Evolutionary conservation across 2,329 filamentous ascomycete genomes (phyloP), one percentile per base, ranked within the genome.

Genomic region (Cercospora sp.): DNA sequence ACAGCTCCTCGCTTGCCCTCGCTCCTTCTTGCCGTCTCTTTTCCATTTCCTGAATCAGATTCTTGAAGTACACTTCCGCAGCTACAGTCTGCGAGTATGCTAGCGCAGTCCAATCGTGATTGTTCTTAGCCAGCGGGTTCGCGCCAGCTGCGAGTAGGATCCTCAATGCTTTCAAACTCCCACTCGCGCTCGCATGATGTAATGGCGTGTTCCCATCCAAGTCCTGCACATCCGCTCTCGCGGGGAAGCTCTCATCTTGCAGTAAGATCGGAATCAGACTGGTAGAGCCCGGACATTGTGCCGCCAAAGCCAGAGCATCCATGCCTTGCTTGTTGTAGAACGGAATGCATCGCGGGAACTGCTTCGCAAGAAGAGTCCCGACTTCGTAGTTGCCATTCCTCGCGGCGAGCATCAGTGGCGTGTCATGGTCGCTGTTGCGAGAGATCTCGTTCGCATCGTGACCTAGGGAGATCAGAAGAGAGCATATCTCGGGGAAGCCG

Each of bases 101-200:
- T n/a, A 93, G 85, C 0, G 93, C 90, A 1, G 89, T 93, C 91
- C 93, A 96, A 76, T 87, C 90, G 83, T 90, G 92, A 2, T 88
- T 82, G 76, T 96, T 96, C 72, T 85, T 85, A 65, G 87, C 87
- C 64, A 90, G 84, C 0, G 91, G 87, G 72, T 93, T 90, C 0
- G 93, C 92, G 10, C 93, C 93, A 0, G 91, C 91, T 3, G 90
- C 89, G 12, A 96, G 84, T 63, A 96, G 82, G 39, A 93, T 90
- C 53, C 93, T 85, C 64, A 96, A 81, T 0, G 92, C 90, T 64
- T 93, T 87, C 57, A 96, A 79, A 73, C 94, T 91, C 1, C 93
- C 93, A 74, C 91, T 91, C 57, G 90, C 90, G 75, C 89, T 92
- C 12, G 93, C 93, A 80, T 95, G 93, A 80, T 96, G 93, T 53